Evolutionary conservation across 306 rosid species (phyloP).

Genomic region (Malus asiatica): DNA sequence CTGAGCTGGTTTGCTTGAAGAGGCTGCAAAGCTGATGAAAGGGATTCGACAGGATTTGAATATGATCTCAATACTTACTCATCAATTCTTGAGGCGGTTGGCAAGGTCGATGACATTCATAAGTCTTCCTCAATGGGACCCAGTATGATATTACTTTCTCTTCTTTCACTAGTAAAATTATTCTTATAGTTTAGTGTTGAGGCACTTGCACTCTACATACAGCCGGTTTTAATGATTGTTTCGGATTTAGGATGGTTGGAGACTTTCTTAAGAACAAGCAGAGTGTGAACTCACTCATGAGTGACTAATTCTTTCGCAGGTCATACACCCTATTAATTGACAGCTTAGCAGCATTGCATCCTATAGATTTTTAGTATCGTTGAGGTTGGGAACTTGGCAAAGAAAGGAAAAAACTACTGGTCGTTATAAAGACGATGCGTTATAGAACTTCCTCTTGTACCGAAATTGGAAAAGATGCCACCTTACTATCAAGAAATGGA

Average conservation of each 20-base stretch:
- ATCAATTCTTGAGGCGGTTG: constrained; percentile 92
- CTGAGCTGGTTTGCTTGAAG: constrained; percentile 89
- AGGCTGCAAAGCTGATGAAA: constrained; percentile 84
- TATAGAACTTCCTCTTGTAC: too few species aligned
- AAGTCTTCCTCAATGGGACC: background rate
- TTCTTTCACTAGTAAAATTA: background rate
- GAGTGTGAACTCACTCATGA: background rate
- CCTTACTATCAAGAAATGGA: too few species aligned
- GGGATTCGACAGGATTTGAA: constrained; percentile 63
- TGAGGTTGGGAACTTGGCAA: too few species aligned
- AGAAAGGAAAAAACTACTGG: too few species aligned
- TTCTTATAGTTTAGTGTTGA: background rate
- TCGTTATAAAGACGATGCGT: too few species aligned
- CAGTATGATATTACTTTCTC: constrained; percentile 10
- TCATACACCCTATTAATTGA: background rate
- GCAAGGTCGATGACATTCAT: constrained; percentile 65
- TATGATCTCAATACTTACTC: constrained; percentile 80
- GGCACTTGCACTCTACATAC: background rate
- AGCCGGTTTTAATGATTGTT: background rate
- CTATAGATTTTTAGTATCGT: background rate
- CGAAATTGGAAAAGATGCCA: too few species aligned
- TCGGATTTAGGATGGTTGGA: background rate
- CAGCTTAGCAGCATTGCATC: background rate
- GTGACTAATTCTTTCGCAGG: background rate
- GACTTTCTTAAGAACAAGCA: background rate